Base-by-base conservation (phyloP, 1,284 basidiomycete genomes). In the Exobasidium cylindrosporum region DNA sequence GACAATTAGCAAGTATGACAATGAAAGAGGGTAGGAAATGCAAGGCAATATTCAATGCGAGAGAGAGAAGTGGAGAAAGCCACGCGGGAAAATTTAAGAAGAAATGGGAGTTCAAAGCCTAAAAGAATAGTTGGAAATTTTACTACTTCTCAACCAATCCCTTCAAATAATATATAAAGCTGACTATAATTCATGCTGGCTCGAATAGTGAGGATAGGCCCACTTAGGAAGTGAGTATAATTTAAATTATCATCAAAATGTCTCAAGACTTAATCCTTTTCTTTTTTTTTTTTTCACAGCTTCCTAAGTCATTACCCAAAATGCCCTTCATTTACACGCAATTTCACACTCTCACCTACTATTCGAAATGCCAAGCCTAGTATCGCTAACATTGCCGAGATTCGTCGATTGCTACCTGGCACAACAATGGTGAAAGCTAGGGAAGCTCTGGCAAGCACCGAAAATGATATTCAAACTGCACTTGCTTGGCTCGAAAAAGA, bases 351-450 rank as follows among this genome's bases (percentile, higher is more conserved):
- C 35, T 40, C 35, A 40, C 35, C 35, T 17, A 10, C 35, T 10
- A 7, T 17, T 40, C 35, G 7, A 40, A 40, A 40, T 17, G 7
- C 35, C 35, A 76, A 74, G 57, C 74, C 76, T 0, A 68, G 87
- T 31, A 83, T 90, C 60, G 87, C 89, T 66, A 87, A 93, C 66
- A 89, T 97, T 65, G 89, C 89, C 1, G 87, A 92, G 80, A 86
- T 97, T 35, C 87, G 94, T 62, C 90, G 89, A 81, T 84, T 84
- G 63, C 86, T 88, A 69, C 84, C 76, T 0, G 77, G 81, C 49
- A 91, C 90, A 57, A 90, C 90, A 13, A 87, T 96, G 74, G 84
- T 87, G 52, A 92, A 93, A 82, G 94, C 93, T 53, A 87, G 89
- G 55, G 90, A 95, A 80, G 93, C 94, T 1, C 87, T 97, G 60